Base-by-base conservation (phyloP, 2,329 filamentous ascomycete genomes). In the Venturia aucupariae region DNA sequence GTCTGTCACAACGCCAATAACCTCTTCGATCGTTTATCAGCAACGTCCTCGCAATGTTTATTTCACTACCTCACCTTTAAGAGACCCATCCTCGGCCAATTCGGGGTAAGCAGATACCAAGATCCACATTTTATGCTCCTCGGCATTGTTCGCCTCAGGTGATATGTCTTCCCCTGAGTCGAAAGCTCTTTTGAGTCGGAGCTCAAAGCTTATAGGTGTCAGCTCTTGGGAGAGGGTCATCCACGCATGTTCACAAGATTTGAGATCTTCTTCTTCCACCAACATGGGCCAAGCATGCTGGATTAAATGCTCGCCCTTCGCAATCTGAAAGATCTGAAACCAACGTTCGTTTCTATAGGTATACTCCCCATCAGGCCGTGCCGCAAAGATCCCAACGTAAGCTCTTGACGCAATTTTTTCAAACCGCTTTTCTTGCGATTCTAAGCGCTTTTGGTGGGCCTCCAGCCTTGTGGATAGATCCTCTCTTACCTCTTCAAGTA, bases 321-420 rank as follows among this genome's bases (percentile, higher is more conserved):
- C 32, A 32, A 41, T 24, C 8, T 48, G 39, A 27, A 59, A 60
- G 6, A 64, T 30, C 6, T 59, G 54, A 10, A 55, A 41, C 62
- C 62, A 64, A 3, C 22, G 11, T 24, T 51, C 54, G 41, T 64
- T 64, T 4, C 51, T n/a, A n/a, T 60, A 64, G 1, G 38, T 60
- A 15, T 62, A 35, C 24, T 64, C 27, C n/a, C 54, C 62, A 17
- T 59, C 35, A 15, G 38, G 32, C 24, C 44, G 35, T 10, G 48
- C 22, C 17, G 82, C 72, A 89, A 89, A 67, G 85, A 86, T 69
- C 89, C 86, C 70, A 88, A 86, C 68, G 85, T 83, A 2, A 81
- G 79, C 62, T 19, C 62, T 32, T 13, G 27, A 5, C 2, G 76
- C 75, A 67, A 79, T 75, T 4, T 74, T 68, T 22, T 75, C 71